Percentiles rank a stretch among this genome's conserved stretches.
phyloP scores from a whole-genome alignment of 345 rosid species.

The Heritiera fomes region DNA sequence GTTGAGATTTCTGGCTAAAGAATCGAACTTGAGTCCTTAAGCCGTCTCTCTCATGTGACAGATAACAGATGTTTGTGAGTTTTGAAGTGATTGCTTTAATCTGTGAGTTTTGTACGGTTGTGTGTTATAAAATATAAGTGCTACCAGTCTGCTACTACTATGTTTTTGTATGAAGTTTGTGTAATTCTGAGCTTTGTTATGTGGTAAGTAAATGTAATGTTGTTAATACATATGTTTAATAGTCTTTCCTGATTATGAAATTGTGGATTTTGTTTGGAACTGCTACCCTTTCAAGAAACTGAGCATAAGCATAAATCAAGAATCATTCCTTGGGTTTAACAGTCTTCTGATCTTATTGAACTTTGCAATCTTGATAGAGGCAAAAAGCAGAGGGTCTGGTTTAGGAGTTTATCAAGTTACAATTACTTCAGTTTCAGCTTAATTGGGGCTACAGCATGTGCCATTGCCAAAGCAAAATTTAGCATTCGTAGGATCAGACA shows the following conservation, averaged over 20 bases:
- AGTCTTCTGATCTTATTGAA: background rate
- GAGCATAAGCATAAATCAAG: background rate
- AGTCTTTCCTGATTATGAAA: background rate
- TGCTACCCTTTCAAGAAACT: background rate
- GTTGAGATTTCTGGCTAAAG: background rate
- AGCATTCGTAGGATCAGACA: background rate
- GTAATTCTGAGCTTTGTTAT: background rate
- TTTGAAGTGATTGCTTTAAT: background rate
- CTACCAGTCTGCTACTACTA: background rate
- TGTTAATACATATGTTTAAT: too few relatives aligned
- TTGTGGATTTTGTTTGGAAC: background rate
- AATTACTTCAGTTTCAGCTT: background rate
- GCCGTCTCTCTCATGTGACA: background rate
- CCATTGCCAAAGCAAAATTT: background rate
- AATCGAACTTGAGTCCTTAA: too few relatives aligned
- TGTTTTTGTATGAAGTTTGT: background rate
- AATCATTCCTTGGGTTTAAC: background rate
- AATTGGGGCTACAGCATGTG: too few relatives aligned
- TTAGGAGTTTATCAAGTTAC: background rate
- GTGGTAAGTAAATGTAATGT: too few relatives aligned
- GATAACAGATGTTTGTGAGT: background rate
- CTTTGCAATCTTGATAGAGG: background rate
- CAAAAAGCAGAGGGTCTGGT: background rate
- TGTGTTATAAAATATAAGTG: background rate
- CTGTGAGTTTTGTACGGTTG: background rate